Conservation (phyloP, 2,329 filamentous ascomycete genomes). For the Metarhizium sp. region DNA sequence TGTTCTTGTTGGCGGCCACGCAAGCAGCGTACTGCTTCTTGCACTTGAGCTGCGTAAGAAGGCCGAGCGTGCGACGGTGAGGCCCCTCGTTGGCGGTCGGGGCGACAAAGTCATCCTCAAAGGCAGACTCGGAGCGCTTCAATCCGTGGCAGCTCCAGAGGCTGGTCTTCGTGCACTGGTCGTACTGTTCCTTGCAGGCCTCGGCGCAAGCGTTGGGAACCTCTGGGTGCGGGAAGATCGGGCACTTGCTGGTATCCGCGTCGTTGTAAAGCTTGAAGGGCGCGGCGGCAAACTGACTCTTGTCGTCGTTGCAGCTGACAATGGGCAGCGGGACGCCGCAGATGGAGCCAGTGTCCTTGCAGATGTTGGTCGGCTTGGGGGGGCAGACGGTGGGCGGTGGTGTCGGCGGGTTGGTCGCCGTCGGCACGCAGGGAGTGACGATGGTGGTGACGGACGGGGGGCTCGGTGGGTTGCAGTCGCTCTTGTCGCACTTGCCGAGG, state of each 20-base stretch:
- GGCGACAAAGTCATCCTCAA: not conserved
- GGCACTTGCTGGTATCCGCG: not conserved
- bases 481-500: not conserved
- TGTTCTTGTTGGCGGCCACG: not conserved
- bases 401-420: not conserved
- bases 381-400: not conserved
- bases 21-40: not conserved
- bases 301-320: not conserved
- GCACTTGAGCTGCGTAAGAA: not conserved
- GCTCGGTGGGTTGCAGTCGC: not conserved
- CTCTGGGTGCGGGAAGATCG: not conserved
- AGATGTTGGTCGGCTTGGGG: not conserved
- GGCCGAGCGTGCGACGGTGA: not conserved
- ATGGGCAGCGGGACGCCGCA: not conserved
- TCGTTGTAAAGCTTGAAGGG: constrained; percentile 1
- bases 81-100: not conserved
- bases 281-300: not conserved
- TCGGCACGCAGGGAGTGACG: not conserved
- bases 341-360: not conserved
- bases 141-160: not conserved
- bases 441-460: not conserved
- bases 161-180: not conserved
- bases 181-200: not conserved
- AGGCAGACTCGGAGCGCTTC: not conserved
- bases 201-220: not conserved